Conservation (phyloP, 192 early-diverging fungal species). For the Coemansia sp. region DNA sequence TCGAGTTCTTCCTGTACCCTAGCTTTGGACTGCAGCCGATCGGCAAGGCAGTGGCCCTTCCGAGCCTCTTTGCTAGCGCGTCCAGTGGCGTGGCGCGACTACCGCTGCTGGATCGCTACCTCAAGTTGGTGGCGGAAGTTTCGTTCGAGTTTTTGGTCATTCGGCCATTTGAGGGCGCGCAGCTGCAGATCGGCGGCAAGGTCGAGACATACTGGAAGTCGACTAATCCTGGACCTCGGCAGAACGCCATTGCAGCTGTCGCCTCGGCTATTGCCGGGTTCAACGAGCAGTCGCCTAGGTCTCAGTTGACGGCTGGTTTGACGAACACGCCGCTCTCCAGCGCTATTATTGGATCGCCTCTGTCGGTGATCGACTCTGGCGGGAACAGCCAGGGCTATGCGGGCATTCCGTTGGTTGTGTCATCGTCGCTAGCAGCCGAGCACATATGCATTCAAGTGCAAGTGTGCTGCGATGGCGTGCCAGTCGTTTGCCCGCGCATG, state of each 20-base stretch:
- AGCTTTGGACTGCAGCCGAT: constrained; percentile 95
- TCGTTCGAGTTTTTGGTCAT: constrained; percentile 79
- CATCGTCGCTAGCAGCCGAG: constrained; percentile 76
- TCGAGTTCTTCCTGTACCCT: constrained; percentile 97
- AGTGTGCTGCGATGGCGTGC: constrained; percentile 80
- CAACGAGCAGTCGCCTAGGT: constrained; percentile 16
- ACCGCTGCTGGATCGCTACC: constrained; percentile 87
- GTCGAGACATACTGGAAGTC: constrained; percentile 99
- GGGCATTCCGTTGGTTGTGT: constrained; percentile 28
- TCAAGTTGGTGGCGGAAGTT: constrained; percentile 90
- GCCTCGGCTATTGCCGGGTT: constrained; percentile 3
- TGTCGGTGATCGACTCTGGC: constrained; percentile 26
- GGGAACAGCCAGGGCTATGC: constrained; percentile 16
- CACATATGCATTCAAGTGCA: constrained; percentile 90
- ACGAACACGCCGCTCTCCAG: constrained; percentile 27
- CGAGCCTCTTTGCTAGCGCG: constrained; percentile 59
- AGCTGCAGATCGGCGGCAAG: constrained; percentile 90
- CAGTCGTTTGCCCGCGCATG: constrained; percentile 75
- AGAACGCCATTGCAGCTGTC: constrained; percentile 1
- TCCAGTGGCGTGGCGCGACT: constrained; percentile 45
- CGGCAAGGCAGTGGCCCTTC: constrained; percentile 79
- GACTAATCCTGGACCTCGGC: constrained; percentile 64
- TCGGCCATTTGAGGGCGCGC: constrained; percentile 82
- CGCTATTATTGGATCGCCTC: constrained; percentile 31
- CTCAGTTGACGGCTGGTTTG: constrained; percentile 11